Conservation (phyloP, 2,329 filamentous ascomycete species). For the Sclerotinia sclerotiorum region DNA sequence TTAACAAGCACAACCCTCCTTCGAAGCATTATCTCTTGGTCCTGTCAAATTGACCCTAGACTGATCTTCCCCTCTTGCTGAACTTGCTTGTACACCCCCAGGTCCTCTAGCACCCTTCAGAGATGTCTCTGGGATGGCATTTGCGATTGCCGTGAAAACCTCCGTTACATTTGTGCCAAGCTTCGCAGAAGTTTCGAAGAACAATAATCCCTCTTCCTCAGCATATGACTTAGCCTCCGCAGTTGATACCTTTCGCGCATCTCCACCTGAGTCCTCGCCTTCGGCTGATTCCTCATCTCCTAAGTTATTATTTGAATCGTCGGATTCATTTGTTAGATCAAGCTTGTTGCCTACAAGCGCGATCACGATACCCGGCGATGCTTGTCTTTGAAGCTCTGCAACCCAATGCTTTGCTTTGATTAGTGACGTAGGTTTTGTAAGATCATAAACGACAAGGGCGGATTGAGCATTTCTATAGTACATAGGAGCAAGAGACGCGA, state of each 20-base stretch:
- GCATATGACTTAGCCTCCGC: conserved; percentile 90
- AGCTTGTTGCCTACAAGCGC: conserved; percentile 96
- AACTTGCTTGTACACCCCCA: conserved; percentile 55
- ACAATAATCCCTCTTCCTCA: conserved; percentile 88
- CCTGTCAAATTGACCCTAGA: conserved; percentile 79
- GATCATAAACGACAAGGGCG: conserved; percentile 96
- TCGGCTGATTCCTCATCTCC: conserved; percentile 48
- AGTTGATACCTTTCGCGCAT: conserved; percentile 85
- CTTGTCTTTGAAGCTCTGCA: conserved; percentile 93
- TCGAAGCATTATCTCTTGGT: conserved; percentile 69
- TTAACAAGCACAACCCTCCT: conserved; percentile 89
- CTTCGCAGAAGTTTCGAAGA: conserved; percentile 98
- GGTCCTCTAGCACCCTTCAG: conserved; percentile 83
- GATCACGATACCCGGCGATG: conserved; percentile 94
- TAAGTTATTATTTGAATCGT: conserved; percentile 49
- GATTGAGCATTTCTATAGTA: conserved; percentile 99
- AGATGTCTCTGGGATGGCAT: conserved; percentile 95
- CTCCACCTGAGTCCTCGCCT: conserved; percentile 63
- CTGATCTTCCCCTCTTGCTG: conserved; percentile 64
- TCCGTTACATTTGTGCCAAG: conserved; percentile 91
- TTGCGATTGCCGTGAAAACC: conserved; percentile 97
- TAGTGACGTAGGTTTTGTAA: conserved; percentile 93
- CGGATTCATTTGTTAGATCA: conserved; percentile 71
- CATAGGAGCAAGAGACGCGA: conserved; percentile 95
- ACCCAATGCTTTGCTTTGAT: conserved; percentile 99